Conservation (phyloP, 225 moss, liverwort and hornwort species). For the Lunularia cruciata region DNA sequence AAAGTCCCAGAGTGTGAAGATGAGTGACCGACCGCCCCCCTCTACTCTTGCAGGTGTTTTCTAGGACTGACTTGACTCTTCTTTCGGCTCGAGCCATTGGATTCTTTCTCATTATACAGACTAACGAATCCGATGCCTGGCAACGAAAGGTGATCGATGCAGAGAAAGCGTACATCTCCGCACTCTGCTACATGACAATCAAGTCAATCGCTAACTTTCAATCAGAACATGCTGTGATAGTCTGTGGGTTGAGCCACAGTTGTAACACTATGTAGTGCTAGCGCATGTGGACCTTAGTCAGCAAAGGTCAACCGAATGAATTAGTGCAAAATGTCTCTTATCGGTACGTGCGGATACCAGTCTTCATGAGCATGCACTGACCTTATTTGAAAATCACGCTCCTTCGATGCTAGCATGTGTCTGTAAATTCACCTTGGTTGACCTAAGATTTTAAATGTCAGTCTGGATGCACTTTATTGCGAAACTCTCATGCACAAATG, state of each 20-base stretch:
- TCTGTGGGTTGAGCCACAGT: slow-evolving; percentile 14
- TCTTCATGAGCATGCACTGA: background rate
- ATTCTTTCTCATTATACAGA: background rate
- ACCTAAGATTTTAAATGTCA: too few relatives aligned
- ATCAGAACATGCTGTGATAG: slow-evolving; percentile 6
- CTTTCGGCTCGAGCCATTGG: background rate
- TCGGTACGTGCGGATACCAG: slow-evolving; percentile 8
- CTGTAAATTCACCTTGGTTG: too few relatives aligned
- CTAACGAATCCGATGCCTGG: background rate
- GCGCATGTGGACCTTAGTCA: slow-evolving; percentile 3
- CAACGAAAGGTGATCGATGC: background rate
- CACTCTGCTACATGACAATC: slow-evolving; percentile 5
- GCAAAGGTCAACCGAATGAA: background rate
- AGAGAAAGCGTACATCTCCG: slow-evolving; percentile 16
- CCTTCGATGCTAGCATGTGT: too few relatives aligned
- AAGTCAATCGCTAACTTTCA: background rate
- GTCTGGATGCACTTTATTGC: background rate
- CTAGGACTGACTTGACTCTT: slow-evolving; percentile 14
- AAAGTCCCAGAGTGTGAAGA: slow-evolving; percentile 28
- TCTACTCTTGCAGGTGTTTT: slow-evolving; percentile 9
- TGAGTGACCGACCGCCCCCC: slow-evolving; percentile 3
- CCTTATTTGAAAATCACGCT: background rate
- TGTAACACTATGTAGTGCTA: slow-evolving; percentile 13
- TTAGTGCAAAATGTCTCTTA: background rate
- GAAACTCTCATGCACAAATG: background rate